Evolutionary conservation across 805 yeast species (phyloP), one percentile per base, ranked within the genome.

Genomic region (Starmera quercuum): DNA sequence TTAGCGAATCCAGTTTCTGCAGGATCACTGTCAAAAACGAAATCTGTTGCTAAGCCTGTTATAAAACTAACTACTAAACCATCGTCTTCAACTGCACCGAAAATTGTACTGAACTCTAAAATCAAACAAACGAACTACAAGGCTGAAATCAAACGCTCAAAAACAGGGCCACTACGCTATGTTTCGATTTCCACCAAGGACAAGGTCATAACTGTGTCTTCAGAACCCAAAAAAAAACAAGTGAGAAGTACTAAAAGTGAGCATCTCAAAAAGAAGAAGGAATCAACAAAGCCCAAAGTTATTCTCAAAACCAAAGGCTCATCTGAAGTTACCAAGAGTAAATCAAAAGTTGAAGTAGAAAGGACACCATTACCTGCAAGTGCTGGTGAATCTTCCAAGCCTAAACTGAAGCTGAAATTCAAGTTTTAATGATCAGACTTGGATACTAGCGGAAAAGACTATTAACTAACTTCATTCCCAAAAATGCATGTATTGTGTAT

Each of bases 161-260:
- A 37, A 4, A 29, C 34, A n/a, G 51, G 45, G 8, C 58, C 66
- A 18, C 34, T 64, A 16, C 51, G 75, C 42, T 70, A 59, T 40
- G 68, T 71, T 23, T 67, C 54, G 39, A 64, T 73, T 7, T 47
- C 57, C 3, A 47, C 56, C 2, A 49, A 45, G 4, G 46, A 51
- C n/a, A 62, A 55, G 38, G 59, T 49, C 26, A 54, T 70, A 1
- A 46, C 54, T 12, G 42, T 65, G 1, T 72, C 77, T 0, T 59
- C 69, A 3, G 58, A 53, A 4, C 75, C 77, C 6, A 62, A 14
- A 5, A 5, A 6, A 25, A 11, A 25, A 15, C 27, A 25, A 25
- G 15, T 7, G 15, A 14, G 6, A 25, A 25, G 15, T 25, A 14
- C 7, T 14, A 25, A 14, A 15, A 25, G 10, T 9, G 17, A 11